Conservation (phyloP, 805 yeast genomes). For the Hanseniaspora vineae region DNA sequence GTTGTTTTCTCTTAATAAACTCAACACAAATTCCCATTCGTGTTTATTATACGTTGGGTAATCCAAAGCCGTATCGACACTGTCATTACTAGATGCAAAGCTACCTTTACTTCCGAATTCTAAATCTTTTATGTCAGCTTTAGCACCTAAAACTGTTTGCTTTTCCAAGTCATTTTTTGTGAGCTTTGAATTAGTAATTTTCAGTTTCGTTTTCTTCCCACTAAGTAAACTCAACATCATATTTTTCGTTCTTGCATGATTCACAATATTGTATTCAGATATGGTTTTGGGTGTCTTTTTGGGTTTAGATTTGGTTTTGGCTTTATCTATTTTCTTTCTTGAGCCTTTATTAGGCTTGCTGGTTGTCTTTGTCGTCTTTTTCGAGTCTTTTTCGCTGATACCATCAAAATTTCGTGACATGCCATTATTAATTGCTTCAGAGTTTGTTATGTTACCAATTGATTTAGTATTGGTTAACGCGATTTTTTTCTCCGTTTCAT, state of each 20-base stretch:
- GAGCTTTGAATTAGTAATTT: constrained; percentile 9
- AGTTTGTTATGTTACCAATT: too few relatives aligned
- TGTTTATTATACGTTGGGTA: constrained; percentile 13
- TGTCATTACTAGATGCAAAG: not conserved
- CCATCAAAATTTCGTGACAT: too few relatives aligned
- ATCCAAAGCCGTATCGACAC: not conserved
- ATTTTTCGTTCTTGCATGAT: constrained; percentile 1
- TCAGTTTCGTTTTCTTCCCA: constrained; percentile 20
- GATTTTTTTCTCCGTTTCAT: too few relatives aligned
- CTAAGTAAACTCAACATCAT: constrained; percentile 13
- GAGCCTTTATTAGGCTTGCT: not conserved
- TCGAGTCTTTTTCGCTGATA: too few relatives aligned
- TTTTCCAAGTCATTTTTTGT: not conserved
- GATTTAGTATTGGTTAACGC: too few relatives aligned
- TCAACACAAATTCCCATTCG: constrained; percentile 18
- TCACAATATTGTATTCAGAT: not conserved
- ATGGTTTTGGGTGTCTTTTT: not conserved
- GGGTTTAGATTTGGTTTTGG: not conserved
- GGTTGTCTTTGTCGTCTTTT: not conserved
- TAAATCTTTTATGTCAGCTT: not conserved
- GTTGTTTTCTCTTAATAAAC: constrained; percentile 7
- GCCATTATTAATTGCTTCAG: too few relatives aligned
- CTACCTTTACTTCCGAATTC: constrained; percentile 1
- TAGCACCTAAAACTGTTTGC: not conserved
- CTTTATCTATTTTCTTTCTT: not conserved